phyloP scores from a whole-genome alignment of 352 stramenopile species.

The Pythium sp. region DNA sequence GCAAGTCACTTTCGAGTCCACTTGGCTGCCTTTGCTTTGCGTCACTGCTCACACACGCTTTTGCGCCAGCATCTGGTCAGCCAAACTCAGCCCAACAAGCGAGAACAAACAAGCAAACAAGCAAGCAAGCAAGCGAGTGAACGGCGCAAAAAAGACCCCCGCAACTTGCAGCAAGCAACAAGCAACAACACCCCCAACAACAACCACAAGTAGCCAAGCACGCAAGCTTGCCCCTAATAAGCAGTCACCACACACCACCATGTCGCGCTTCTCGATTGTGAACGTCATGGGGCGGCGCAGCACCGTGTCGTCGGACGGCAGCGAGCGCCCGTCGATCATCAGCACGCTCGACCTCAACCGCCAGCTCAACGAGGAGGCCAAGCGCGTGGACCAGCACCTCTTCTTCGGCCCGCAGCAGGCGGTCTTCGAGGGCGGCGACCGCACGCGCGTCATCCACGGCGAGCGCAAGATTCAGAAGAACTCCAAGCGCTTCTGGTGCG shows the following conservation, averaged over 20 bases:
- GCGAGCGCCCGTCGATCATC: constrained; percentile 67
- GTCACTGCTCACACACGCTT: background rate
- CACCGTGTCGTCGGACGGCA: constrained; percentile 50
- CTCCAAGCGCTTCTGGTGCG: constrained; percentile 65
- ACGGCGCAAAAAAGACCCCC: constrained; percentile 5
- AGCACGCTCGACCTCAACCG: constrained; percentile 68
- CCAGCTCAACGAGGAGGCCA: constrained; percentile 63
- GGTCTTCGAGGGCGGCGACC: constrained; percentile 74
- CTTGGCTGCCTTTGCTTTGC: constrained; percentile 3
- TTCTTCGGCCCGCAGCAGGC: constrained; percentile 79
- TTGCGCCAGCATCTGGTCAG: constrained; percentile 7
- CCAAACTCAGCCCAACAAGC: constrained; percentile 5
- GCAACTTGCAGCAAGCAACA: constrained; percentile 2
- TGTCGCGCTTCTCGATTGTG: constrained; percentile 83
- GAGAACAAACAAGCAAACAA: constrained; percentile 8
- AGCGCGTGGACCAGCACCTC: constrained; percentile 63
- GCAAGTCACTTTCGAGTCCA: background rate
- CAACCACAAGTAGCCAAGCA: background rate
- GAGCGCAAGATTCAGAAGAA: constrained; percentile 88
- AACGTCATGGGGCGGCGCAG: constrained; percentile 52
- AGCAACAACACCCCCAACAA: background rate
- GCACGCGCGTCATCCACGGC: constrained; percentile 80
- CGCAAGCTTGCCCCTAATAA: constrained; percentile 6
- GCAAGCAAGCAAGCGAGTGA: background rate
- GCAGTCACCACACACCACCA: constrained; percentile 15